Base-by-base conservation (phyloP, 1,139 yeast genomes). In the Candida labiduridarum region DNA sequence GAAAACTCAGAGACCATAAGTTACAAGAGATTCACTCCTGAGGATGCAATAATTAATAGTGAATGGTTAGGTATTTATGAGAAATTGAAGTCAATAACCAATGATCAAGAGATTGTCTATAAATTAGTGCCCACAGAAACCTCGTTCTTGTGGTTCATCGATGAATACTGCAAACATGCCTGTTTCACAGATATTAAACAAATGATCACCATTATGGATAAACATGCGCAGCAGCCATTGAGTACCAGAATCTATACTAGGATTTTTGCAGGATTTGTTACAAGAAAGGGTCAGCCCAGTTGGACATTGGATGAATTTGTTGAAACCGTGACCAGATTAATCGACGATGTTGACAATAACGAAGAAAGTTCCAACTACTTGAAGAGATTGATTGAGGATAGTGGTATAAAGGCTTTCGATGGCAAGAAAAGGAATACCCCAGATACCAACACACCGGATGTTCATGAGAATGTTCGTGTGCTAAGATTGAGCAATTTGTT, bases 81-180 rank as follows among this genome's bases (percentile, higher is more conserved):
- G 19, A 58, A 55, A 29, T 47, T 69, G 27, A 51, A 49, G 15
- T 66, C 72, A 29, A 76, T 82, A 15, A 55, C 64, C 0, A 48
- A 49, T 5, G 57, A 50, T 14, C 16, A 42, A 1, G 51, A 45
- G 8, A 43, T 48, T 3, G 36, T 53, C 11, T 59, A 57, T 33
- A 46, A 50, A 29, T 42, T 68, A 3, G 50, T 57, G 2, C 71
- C 75, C 0, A 65, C 64, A 14, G 66, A 67, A 41, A 56, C 55
- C 5, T 67, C 76, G 1, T 71, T 69, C 49, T 51, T 61, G n/a
- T 59, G 61, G 4, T 58, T 69, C 25, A 41, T 67, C 5, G 44
- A 55, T 22, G 48, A 57, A 14, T 61, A 63, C 43, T 56, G 59
- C 16, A 30, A 42, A 5, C 39, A 46, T 1, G 42, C 39, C 10